Evolutionary conservation across 768 basidiomycete species (phyloP).

Genomic region (Trametes villosa): DNA sequence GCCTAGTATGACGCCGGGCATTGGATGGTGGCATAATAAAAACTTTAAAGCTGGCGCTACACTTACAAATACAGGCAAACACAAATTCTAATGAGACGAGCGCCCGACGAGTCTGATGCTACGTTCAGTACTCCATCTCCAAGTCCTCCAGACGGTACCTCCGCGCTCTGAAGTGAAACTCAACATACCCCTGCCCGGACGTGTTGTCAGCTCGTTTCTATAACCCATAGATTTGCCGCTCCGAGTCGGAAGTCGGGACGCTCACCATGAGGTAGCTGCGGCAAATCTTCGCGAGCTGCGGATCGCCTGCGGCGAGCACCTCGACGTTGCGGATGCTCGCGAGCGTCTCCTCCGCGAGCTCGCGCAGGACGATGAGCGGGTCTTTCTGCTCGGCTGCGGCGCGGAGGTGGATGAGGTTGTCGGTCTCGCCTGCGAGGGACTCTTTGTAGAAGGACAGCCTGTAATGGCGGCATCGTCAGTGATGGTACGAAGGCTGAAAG

Average conservation of each 20-base stretch:
- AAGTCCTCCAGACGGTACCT: neutral
- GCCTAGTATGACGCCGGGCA: no score
- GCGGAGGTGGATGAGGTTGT: neutral
- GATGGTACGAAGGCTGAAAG: neutral
- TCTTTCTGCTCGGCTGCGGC: neutral
- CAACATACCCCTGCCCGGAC: neutral
- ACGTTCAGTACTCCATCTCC: neutral
- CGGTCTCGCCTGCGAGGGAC: neutral
- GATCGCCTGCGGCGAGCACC: neutral
- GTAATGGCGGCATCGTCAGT: neutral
- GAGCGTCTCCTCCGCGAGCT: neutral
- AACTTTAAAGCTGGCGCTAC: no score
- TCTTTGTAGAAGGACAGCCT: slow-evolving; percentile 2
- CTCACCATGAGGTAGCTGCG: neutral
- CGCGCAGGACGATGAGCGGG: neutral
- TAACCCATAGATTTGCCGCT: neutral
- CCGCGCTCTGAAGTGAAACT: neutral
- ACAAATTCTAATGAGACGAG: no score
- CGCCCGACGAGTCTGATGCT: neutral
- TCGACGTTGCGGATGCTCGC: neutral
- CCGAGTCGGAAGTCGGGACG: no score
- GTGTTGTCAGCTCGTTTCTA: neutral
- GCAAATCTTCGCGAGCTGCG: neutral
- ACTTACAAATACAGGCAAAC: no score
- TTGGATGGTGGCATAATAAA: no score